Base-by-base conservation (phyloP, 331 rosid genomes). In the Rosa hybrid region DNA sequence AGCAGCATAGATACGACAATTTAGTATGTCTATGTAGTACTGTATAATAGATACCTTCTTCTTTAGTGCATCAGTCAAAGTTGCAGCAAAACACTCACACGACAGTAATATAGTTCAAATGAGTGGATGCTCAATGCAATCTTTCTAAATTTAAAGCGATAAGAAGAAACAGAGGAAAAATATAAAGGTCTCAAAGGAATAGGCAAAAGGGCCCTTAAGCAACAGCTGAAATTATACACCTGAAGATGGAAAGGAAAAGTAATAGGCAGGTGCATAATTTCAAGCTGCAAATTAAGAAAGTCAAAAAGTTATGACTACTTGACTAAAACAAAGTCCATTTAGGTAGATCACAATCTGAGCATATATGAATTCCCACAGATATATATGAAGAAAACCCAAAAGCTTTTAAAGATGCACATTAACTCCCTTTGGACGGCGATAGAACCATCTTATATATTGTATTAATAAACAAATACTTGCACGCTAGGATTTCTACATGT, bases 1-100 rank as follows among this genome's bases (percentile, higher is more conserved):
- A 48, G 51, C 51, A 2, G 51, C 51, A 48, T 48, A 48, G 8
- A 48, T 48, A 8, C 14, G 14, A 39, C 7, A 48, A 68, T 14
- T 27, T 34, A 30, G 63, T 20, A 68, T 2, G 65, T 25, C 56
- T 44, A 34, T 49, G 59, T 20, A 71, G 59, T 63, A 72, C 27
- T 30, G 51, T 48, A 48, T 67, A 39, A 74, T 21, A 41, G 60
- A 74, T 91, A 42, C 45, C 45, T 42, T 42, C 45, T 42, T 42
- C 45, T 42, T 42, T 42, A 42, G 8, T 42, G 39, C 39, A 34
- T 34, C 39, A 3, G 39, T 34, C 39, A 34, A 34, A 34, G 39
- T 34, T 34, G 39, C 39, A 3, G 39, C 39, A 34, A 34, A 34
- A 34, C 1, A 23, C 7, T 9, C 34, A 21, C 30, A 59, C 13